These are phyloP conservation scores for Lepiota brunneoincarnata DNA, from an alignment of 768 basidiomycete genomes.

Conservation along the genomic window DNA sequence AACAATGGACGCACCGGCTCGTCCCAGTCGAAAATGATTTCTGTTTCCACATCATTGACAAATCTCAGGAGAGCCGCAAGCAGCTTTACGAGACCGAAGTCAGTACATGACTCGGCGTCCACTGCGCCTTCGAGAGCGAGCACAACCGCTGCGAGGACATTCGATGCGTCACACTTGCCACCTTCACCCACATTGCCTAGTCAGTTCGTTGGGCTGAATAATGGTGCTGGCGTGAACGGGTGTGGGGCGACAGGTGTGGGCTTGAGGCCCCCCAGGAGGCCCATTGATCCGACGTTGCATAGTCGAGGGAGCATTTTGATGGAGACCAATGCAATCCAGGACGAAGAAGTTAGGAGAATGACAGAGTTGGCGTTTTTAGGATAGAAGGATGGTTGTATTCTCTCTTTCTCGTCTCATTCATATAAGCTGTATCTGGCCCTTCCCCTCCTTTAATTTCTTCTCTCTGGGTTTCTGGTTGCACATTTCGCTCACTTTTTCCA, in stretches of 20 bases:
- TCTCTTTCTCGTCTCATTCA: neutral
- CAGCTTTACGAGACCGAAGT: neutral
- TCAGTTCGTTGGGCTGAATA: constrained; percentile 8
- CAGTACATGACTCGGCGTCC: neutral
- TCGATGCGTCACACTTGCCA: constrained; percentile 34
- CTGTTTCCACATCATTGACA: constrained; percentile 32
- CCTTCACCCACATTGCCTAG: constrained; percentile 31
- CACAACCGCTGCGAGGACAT: constrained; percentile 16
- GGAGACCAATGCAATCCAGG: constrained; percentile 53
- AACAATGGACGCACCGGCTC: neutral
- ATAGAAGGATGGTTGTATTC: constrained; percentile 12
- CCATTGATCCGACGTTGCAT: constrained; percentile 52
- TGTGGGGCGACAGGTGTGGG: neutral
- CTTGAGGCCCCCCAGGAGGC: neutral
- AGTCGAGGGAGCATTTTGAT: constrained; percentile 53
- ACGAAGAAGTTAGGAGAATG: constrained; percentile 67
- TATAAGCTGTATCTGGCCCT: constrained; percentile 3
- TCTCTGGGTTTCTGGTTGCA: neutral
- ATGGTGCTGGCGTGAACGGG: neutral
- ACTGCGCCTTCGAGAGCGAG: constrained; percentile 2
- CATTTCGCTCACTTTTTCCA: neutral
- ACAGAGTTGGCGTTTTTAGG: constrained; percentile 70
- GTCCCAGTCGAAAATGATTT: constrained; percentile 23
- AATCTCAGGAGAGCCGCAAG: constrained; percentile 6
- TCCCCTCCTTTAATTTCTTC: neutral